Evolutionary conservation across 768 basidiomycete species (phyloP).

Genomic region (Gloeostereum incarnatum): DNA sequence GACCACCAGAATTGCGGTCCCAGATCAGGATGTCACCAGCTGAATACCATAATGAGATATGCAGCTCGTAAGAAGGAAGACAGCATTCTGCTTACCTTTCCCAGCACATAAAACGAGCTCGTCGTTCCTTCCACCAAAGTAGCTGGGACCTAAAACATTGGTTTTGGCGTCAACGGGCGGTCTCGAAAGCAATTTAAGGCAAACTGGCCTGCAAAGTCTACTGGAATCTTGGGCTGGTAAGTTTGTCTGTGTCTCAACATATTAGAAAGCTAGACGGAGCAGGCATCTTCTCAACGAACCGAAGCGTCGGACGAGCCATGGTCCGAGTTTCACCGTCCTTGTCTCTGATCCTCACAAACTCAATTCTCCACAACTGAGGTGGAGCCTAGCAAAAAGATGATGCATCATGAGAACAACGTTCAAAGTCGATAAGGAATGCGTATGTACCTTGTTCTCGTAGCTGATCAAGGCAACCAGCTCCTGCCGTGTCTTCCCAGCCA

Average conservation of each 20-base stretch:
- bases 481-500: slow-evolving; percentile 35
- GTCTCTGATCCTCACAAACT: too few relatives aligned
- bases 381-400: slow-evolving; percentile 38
- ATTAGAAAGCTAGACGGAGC: too few relatives aligned
- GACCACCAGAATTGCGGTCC: slow-evolving; percentile 71
- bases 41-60: slow-evolving; percentile 16
- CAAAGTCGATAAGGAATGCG: background rate
- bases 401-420: background rate
- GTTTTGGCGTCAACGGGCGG: too few relatives aligned
- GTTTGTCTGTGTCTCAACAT: slow-evolving; percentile 37
- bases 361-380: slow-evolving; percentile 73
- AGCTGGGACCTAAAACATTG: too few relatives aligned
- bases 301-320: too few relatives aligned
- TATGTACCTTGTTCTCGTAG: slow-evolving; percentile 57
- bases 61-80: background rate
- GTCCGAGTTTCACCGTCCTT: too few relatives aligned
- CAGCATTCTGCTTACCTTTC: slow-evolving; percentile 38
- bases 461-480: slow-evolving; percentile 57
- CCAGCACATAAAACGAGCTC: slow-evolving; percentile 73
- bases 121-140: slow-evolving; percentile 75
- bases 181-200: too few relatives aligned
- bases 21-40: slow-evolving; percentile 81
- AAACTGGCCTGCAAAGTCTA: slow-evolving; percentile 80
- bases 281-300: too few relatives aligned
- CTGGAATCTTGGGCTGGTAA: slow-evolving; percentile 56